Evolutionary conservation across 805 yeast genomes (phyloP).

Genomic region (Wickerhamomyces queroliae): DNA sequence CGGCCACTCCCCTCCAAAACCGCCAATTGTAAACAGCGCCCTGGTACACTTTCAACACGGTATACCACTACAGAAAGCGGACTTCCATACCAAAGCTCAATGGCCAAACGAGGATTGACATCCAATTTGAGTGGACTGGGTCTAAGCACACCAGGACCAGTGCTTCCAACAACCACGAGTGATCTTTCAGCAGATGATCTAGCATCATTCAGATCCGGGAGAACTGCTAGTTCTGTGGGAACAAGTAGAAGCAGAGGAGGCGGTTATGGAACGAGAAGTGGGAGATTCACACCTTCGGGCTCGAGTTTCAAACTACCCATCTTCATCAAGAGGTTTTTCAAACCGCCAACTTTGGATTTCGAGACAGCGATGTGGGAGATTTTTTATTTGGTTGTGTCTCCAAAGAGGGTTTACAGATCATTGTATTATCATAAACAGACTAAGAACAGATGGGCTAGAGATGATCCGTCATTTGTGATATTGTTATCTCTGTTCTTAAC

Average conservation of each 20-base stretch:
- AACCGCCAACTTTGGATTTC: slow-evolving; percentile 80
- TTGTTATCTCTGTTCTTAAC: slow-evolving; percentile 61
- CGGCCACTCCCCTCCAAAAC: too few relatives aligned
- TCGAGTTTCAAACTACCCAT: slow-evolving; percentile 24
- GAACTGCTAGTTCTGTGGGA: slow-evolving; percentile 9
- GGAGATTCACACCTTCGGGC: slow-evolving; percentile 2
- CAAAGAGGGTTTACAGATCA: slow-evolving; percentile 76
- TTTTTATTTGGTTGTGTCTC: slow-evolving; percentile 63
- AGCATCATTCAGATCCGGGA: slow-evolving; percentile 19
- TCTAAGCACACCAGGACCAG: slow-evolving; percentile 1
- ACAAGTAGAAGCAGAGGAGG: slow-evolving; percentile 1
- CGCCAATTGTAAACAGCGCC: too few relatives aligned
- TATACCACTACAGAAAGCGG: too few relatives aligned
- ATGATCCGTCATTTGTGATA: slow-evolving; percentile 85
- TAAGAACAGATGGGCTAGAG: slow-evolving; percentile 77
- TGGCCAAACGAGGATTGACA: slow-evolving; percentile 10
- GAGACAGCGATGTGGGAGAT: slow-evolving; percentile 95
- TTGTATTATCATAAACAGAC: slow-evolving; percentile 80
- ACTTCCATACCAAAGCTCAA: slow-evolving; percentile 5
- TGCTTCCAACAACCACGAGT: slow-evolving; percentile 12
- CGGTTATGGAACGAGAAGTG: slow-evolving; percentile 9
- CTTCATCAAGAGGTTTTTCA: slow-evolving; percentile 41
- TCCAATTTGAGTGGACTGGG: slow-evolving; percentile 5
- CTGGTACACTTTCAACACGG: too few relatives aligned
- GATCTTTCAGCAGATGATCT: slow-evolving; percentile 17